Base-by-base conservation (phyloP, 1,139 yeast genomes). In the Taphrina wiesneri region DNA sequence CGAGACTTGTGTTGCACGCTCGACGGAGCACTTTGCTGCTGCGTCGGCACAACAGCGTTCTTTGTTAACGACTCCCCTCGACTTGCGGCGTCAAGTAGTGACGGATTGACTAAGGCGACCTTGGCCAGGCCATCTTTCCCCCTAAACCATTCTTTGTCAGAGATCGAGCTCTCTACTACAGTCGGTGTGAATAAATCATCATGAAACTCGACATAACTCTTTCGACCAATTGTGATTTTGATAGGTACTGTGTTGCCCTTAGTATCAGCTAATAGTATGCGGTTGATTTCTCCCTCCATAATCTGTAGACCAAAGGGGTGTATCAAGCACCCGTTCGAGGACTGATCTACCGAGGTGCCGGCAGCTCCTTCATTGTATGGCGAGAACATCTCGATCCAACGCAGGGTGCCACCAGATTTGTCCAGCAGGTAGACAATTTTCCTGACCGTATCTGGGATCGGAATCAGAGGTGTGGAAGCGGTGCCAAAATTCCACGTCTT, bases 341-440 rank as follows among this genome's bases (percentile, higher is more conserved):
- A 25, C 32, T 60, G 64, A 28, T 60, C 64, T 2, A 60, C 57
- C 13, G 57, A 52, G 17, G 64, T 60, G 19, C 64, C 47, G 15
- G 64, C 57, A n/a, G 64, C 64, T 5, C 64, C 64, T 25, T 60
- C 64, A 21, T 60, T 60, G 43, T 43, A 60, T 11, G 64, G 64
- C 13, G 64, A 26, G 23, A 60, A 39, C 36, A 51, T 49, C 43
- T 60, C 64, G 43, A 41, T 41, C 64, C 64, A 60, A 13, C 64
- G 56, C 51, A 60, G 23, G 6, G 57, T 51, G 30, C 64, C 64
- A 9, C 57, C 64, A 3, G 64, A 60, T 41, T 60, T 60, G 25
- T 60, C 64, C 39, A 60, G 57, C 13, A 60, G 30, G 41, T 60
- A 60, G 51, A 60, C 57, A 23, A 60, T 41, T 13, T 60, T 60